Evolutionary conservation across 163 green algal species (phyloP).

Genomic region (Volvox carteri): DNA sequence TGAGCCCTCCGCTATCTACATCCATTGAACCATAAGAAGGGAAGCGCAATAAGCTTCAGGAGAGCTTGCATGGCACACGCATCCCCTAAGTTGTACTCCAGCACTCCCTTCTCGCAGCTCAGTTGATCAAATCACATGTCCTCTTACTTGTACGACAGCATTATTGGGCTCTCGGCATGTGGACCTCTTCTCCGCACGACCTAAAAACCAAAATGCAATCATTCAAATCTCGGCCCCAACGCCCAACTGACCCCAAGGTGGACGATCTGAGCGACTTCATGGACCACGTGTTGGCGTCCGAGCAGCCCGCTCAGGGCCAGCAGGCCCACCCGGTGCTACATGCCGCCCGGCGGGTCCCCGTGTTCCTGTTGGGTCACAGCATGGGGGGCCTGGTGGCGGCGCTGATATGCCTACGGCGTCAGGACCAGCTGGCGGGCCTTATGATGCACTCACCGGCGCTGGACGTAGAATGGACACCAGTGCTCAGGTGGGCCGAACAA

Average conservation of each 20-base stretch:
- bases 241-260: conserved; percentile 68
- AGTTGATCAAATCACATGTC: too few relatives aligned
- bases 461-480: conserved; percentile 82
- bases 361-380: conserved; percentile 82
- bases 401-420: conserved; percentile 49
- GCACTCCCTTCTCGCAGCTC: too few relatives aligned
- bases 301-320: neutral
- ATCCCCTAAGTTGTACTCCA: too few relatives aligned
- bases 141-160: too few relatives aligned
- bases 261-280: conserved; percentile 74
- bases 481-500: conserved; percentile 66
- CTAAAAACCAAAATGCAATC: too few relatives aligned
- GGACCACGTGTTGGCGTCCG: conserved; percentile 44
- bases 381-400: conserved; percentile 86
- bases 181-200: too few relatives aligned
- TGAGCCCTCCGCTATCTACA: too few relatives aligned
- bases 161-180: too few relatives aligned
- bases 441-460: conserved; percentile 83
- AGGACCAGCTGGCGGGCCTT: conserved; percentile 70
- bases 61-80: too few relatives aligned
- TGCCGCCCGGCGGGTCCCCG: conserved; percentile 38
- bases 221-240: too few relatives aligned
- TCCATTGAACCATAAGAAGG: too few relatives aligned
- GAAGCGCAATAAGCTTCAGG: too few relatives aligned
- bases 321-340: neutral